Conservation (phyloP, 192 early-diverging fungal genomes). For the Coemansia sp. region DNA sequence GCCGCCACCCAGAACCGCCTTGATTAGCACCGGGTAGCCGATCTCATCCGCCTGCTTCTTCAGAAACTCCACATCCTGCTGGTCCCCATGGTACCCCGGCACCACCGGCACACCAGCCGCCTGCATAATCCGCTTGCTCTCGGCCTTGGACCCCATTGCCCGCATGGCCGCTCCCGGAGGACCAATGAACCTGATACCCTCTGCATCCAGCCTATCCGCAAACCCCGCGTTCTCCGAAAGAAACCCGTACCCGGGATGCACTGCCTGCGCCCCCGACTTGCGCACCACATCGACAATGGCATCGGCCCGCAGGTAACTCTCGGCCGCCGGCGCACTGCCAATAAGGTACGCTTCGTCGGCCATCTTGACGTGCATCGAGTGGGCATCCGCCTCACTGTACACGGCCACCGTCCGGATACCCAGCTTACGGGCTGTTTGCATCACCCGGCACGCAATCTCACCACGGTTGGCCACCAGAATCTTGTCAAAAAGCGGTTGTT, state of each 20-base stretch:
- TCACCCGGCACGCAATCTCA: constrained; percentile 77
- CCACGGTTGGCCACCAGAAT: constrained; percentile 94
- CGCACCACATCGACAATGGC: constrained; percentile 78
- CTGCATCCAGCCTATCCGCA: constrained; percentile 60
- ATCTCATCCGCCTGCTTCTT: constrained; percentile 71
- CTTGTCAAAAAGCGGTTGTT: constrained; percentile 83
- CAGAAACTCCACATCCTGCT: constrained; percentile 70
- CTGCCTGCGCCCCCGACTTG: constrained; percentile 74
- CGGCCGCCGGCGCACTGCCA: constrained; percentile 71
- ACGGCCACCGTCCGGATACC: constrained; percentile 95
- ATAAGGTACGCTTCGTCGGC: constrained; percentile 93
- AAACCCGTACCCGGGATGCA: constrained; percentile 98
- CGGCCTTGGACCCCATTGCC: constrained; percentile 91
- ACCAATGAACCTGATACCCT: constrained; percentile 82
- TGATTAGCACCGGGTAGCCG: constrained; percentile 95
- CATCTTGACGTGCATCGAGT: constrained; percentile 78
- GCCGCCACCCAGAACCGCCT: constrained; percentile 94
- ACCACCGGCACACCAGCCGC: constrained; percentile 85
- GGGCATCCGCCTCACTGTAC: constrained; percentile 83
- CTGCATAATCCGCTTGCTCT: constrained; percentile 88
- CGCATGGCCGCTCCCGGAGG: constrained; percentile 82
- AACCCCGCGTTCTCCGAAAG: constrained; percentile 92
- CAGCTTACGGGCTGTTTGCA: constrained; percentile 75
- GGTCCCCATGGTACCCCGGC: constrained; percentile 89
- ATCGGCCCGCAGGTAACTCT: constrained; percentile 76